Evolutionary conservation across 179 eudicot genomes (phyloP), one percentile per base, ranked within the genome.

Genomic region (Camellia oleifera): DNA sequence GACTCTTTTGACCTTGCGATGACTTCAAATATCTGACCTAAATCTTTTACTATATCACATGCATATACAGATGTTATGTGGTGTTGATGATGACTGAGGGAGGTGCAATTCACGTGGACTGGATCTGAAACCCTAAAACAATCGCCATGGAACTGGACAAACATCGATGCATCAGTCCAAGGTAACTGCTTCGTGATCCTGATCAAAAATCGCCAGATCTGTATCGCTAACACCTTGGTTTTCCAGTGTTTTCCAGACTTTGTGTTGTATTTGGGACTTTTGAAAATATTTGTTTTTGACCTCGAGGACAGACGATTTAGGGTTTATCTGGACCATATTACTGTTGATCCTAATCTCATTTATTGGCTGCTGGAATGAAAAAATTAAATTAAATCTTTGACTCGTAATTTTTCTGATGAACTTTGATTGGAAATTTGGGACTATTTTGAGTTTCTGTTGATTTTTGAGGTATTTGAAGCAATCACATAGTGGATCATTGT

Each of bases 51-150:
- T 57, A n/a, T 45, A 20, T 65, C 45, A 44, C n/a, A 56, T 4
- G 54, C 13, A 61, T 26, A 9, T 20, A 23, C 40, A 45, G 20
- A 48, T n/a, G 74, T 69, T 57, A 48, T 61, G 60, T 12, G 80
- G 44, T 62, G 77, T 75, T 76, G 76, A 75, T 67, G 76, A 75
- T 67, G 71, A 69, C 76, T 1, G 26, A 53, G 70, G 67, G 32
- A 58, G 76, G 67, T 76, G 72, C 72, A 56, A 52, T 67, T 68
- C 17, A n/a, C 60, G 77, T 68, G 82, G 70, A 81, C 79, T 84
- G 87, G 87, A 80, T 82, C 82, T 78, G 85, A 71, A 82, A 80
- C 76, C 79, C 84, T 86, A 77, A 78, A 81, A 40, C 40, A 52
- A 72, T 66, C 77, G 66, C 77, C 75, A 60, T 70, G 79, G 79